phyloP scores from a whole-genome alignment of 352 stramenopile species.

The Peronospora farinosa region DNA sequence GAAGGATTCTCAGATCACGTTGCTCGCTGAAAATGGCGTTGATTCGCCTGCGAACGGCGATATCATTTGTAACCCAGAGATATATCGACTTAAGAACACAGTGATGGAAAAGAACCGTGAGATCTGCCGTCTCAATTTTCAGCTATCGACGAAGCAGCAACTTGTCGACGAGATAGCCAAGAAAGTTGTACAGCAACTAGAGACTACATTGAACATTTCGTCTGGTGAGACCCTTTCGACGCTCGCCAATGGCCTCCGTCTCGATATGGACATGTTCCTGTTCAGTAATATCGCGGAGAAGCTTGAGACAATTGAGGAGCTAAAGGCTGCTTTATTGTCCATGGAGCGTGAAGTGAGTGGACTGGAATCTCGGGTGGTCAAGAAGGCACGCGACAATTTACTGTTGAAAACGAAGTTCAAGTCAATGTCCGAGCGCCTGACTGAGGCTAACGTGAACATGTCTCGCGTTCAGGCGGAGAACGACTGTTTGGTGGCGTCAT shows the following conservation, averaged over 20 bases:
- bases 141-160: slow-evolving; percentile 77
- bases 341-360: slow-evolving; percentile 66
- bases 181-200: slow-evolving; percentile 51
- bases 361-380: slow-evolving; percentile 46
- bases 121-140: slow-evolving; percentile 74
- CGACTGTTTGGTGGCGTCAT: slow-evolving; percentile 34
- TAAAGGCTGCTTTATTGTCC: slow-evolving; percentile 49
- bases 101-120: slow-evolving; percentile 76
- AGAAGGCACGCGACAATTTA: slow-evolving; percentile 49
- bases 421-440: slow-evolving; percentile 46
- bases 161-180: slow-evolving; percentile 68
- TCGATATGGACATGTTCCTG: slow-evolving; percentile 70
- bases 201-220: slow-evolving; percentile 14
- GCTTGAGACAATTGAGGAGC: slow-evolving; percentile 57
- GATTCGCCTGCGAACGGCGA: slow-evolving; percentile 30
- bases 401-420: slow-evolving; percentile 55
- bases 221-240: slow-evolving; percentile 15
- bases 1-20: slow-evolving; percentile 46
- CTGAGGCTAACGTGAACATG: slow-evolving; percentile 38
- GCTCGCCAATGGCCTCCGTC: slow-evolving; percentile 28
- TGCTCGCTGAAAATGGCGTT: slow-evolving; percentile 33
- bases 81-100: slow-evolving; percentile 38
- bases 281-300: slow-evolving; percentile 70
- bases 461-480: slow-evolving; percentile 55
- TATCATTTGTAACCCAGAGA: slow-evolving; percentile 29